Percentiles rank a stretch among this genome's conserved stretches.
Evolutionary conservation across 164 flowering plant genomes (phyloP).

Genomic region (Taxillus chinensis): DNA sequence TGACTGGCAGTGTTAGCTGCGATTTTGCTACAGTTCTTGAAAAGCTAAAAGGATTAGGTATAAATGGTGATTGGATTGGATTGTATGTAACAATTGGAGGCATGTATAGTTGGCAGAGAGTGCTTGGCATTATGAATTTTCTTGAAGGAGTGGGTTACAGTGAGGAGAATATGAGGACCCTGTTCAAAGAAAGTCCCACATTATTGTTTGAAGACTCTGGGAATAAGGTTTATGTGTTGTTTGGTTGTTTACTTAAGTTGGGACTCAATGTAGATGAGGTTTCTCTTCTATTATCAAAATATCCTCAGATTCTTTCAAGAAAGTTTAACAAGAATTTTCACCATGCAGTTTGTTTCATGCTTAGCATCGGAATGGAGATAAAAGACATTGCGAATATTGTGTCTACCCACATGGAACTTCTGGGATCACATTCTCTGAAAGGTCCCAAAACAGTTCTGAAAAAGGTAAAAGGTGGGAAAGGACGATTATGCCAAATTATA

Average conservation of each 20-base stretch:
- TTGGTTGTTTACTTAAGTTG: constrained; percentile 36
- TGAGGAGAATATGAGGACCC: constrained; percentile 19
- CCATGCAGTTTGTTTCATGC: constrained; percentile 24
- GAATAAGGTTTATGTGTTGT: constrained; percentile 31
- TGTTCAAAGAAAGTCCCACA: constrained; percentile 27
- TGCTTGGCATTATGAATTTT: constrained; percentile 30
- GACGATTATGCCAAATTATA: constrained; percentile 22
- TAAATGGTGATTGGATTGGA: constrained; percentile 38
- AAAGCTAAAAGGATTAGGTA: constrained; percentile 26
- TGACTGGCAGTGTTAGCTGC: constrained; percentile 31
- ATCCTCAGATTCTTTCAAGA: constrained; percentile 27
- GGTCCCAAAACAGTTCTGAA: constrained; percentile 31
- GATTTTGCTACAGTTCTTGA: constrained; percentile 28
- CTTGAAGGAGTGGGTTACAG: constrained; percentile 39
- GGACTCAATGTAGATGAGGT: constrained; percentile 32
- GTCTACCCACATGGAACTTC: constrained; percentile 15
- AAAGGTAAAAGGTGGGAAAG: constrained; percentile 20
- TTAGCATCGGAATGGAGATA: constrained; percentile 29
- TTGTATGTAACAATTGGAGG: constrained; percentile 19
- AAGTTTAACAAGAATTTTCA: constrained; percentile 24
- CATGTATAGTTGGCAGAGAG: constrained; percentile 33
- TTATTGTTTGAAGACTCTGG: constrained; percentile 52
- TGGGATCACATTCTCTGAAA: constrained; percentile 25
- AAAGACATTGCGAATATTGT: constrained; percentile 29
- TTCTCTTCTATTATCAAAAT: constrained; percentile 20